phyloP scores from a whole-genome alignment of 331 rosid genomes.

The Dryas integrifolia region DNA sequence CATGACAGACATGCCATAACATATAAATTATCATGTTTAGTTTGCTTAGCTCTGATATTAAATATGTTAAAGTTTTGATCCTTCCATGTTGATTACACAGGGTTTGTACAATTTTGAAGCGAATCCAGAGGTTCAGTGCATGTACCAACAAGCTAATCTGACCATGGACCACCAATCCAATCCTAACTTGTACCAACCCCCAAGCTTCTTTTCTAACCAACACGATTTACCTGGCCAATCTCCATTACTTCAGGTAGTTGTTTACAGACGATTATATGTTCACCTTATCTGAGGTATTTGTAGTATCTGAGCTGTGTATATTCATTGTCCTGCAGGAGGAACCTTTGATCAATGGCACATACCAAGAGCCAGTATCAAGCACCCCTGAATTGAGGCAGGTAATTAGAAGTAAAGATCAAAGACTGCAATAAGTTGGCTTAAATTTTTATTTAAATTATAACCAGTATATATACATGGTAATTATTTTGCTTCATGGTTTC shows the following conservation, averaged over 20 bases:
- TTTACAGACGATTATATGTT: constrained; percentile 15
- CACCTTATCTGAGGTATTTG: background rate
- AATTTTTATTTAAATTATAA: background rate
- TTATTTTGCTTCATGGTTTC: constrained; percentile 20
- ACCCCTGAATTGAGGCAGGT: constrained; percentile 50
- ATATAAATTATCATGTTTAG: background rate
- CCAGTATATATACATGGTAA: constrained; percentile 9
- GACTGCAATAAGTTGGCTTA: background rate
- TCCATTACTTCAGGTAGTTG: constrained; percentile 46
- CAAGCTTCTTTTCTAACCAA: constrained; percentile 44
- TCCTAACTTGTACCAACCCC: constrained; percentile 40
- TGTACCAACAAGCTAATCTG: constrained; percentile 41
- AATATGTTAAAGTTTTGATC: background rate
- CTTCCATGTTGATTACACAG: constrained; percentile 32
- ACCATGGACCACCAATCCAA: constrained; percentile 42
- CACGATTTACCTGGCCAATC: constrained; percentile 46
- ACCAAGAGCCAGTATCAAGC: constrained; percentile 43
- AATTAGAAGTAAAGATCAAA: constrained; percentile 10
- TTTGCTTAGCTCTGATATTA: constrained; percentile 8
- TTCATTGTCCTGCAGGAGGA: constrained; percentile 40
- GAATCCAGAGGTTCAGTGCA: constrained; percentile 44
- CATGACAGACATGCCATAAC: background rate
- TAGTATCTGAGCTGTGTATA: constrained; percentile 22
- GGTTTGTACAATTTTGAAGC: constrained; percentile 49
- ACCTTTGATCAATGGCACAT: constrained; percentile 39